Evolutionary conservation across 495 filamentous ascomycete genomes (phyloP).

Genomic region (Tuber aestivum): DNA sequence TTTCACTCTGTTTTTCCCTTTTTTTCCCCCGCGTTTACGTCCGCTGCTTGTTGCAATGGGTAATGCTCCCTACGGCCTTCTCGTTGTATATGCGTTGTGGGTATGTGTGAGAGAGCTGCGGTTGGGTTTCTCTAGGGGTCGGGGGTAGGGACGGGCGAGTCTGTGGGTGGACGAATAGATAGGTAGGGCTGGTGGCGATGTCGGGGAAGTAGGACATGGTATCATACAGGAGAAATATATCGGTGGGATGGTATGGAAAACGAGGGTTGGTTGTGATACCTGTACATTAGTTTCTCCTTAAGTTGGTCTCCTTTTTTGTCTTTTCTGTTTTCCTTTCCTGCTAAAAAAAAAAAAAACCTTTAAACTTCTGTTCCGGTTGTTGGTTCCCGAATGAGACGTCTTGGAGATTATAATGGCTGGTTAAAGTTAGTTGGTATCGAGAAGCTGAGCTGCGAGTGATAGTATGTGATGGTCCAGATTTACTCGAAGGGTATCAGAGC

Average conservation of each 20-base stretch:
- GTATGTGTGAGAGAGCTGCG: not conserved
- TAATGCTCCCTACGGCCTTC: not conserved
- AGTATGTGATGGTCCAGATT: not conserved
- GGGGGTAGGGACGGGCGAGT: not conserved
- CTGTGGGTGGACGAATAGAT: not conserved
- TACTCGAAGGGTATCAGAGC: not conserved
- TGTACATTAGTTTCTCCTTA: not conserved
- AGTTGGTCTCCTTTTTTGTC: not conserved
- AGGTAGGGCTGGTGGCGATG: not conserved
- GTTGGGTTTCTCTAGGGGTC: not conserved
- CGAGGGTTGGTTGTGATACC: not conserved
- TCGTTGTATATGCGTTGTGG: constrained; percentile 5
- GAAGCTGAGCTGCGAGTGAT: not conserved
- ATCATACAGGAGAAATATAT: not conserved
- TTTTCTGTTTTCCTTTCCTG: not conserved
- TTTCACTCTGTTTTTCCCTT: constrained; percentile 4
- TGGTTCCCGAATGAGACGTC: not conserved
- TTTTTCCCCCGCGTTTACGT: constrained; percentile 19
- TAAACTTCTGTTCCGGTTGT: not conserved
- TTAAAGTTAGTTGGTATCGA: not conserved
- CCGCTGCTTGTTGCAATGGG: constrained; percentile 11
- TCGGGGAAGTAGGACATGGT: not conserved
- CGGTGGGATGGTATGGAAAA: not conserved
- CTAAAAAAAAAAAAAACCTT: not conserved
- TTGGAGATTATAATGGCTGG: not conserved